Conservation (phyloP, 2,329 filamentous ascomycete genomes). For the Colletotrichum trifolii region DNA sequence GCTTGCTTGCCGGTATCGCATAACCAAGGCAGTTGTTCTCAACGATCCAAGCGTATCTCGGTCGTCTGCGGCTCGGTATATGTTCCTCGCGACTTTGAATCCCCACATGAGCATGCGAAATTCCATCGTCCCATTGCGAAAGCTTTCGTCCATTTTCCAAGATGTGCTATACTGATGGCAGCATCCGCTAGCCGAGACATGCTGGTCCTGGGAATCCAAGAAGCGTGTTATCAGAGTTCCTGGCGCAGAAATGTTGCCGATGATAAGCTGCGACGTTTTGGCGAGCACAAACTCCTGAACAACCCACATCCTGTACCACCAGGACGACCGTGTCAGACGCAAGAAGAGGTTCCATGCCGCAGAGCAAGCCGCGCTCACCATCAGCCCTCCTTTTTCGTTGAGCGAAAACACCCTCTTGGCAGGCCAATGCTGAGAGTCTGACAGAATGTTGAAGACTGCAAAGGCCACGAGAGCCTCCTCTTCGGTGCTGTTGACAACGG, state of each 20-base stretch:
- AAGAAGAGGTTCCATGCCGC: neutral
- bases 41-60: neutral
- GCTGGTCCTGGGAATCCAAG: neutral
- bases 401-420: neutral
- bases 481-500: too few species aligned
- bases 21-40: neutral
- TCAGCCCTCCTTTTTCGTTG: neutral
- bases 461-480: too few species aligned
- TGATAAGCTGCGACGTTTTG: neutral
- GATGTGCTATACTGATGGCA: neutral
- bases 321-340: neutral
- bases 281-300: slow-evolving; percentile 42
- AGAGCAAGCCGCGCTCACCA: neutral
- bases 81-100: neutral
- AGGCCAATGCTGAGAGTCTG: too few species aligned
- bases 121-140: too few species aligned
- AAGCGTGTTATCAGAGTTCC: neutral
- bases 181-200: neutral
- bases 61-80: neutral
- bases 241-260: neutral
- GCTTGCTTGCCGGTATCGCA: neutral
- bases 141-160: neutral
- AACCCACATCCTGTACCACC: slow-evolving; percentile 4
- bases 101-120: neutral
- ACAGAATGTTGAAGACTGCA: too few species aligned